Evolutionary conservation across 345 rosid species (phyloP), one percentile per base, ranked within the genome.

Genomic region (Viola odorata): DNA sequence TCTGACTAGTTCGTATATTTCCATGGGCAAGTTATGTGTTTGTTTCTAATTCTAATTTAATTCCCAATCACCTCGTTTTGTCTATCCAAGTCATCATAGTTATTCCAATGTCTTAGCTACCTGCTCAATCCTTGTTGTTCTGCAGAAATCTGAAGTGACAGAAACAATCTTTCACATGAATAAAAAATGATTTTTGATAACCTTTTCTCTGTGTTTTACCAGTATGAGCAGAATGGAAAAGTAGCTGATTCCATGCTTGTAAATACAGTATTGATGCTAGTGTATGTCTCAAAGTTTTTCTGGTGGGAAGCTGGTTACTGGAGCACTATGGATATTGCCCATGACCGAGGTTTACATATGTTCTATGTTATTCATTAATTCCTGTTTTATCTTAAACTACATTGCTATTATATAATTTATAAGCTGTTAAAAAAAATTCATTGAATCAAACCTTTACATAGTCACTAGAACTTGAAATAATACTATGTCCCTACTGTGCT

Each of bases 281-380:
- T 84, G 61, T 94, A 91, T 68, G 88, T 91, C 63, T 82, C 99
- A 56, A 94, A 88, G 61, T 94, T 94, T 73, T 94, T 88, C 73
- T 91, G 95, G 97, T 94, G 99, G 99, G 99, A 94, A 82, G 91
- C 92, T 70, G 99, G 99, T 58, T 94, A 90, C 67, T 90, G 92
- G 97, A 91, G 70, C 82, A 86, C 96, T 58, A 94, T 94, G 99
- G 99, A 94, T 63, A 91, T 94, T 50, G 99, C 99, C 14, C 99
- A 94, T 60, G 97, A 94, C 77, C 83, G 96, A 88, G 99, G 99
- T 94, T 65, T 65, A 56, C 68, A 49, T 62, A 38, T 73, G n/a
- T 23, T 73, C 54, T 47, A 37, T 42, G 45, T 54, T 60, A 38
- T 39, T 7, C 23, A 4, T 58, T 57, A 8, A 61, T 66, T 55